Evolutionary conservation across 768 basidiomycete species (phyloP).

Genomic region (Sarcodon aspratus): DNA sequence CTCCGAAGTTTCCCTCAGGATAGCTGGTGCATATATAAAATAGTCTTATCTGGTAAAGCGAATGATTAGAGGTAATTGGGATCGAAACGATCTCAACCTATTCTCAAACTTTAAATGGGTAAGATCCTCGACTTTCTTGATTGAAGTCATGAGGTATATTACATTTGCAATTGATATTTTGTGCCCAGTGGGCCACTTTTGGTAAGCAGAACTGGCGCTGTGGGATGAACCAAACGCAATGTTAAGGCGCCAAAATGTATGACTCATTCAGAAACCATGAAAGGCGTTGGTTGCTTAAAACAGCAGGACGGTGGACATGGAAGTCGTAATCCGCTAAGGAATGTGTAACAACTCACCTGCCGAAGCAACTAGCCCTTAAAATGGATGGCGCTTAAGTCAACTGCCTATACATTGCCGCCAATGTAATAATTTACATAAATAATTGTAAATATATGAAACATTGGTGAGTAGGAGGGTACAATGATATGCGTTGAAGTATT

Average conservation of each 20-base stretch:
- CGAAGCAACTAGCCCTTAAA: conserved; percentile 87
- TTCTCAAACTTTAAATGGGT: conserved; percentile 62
- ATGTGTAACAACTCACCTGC: conserved; percentile 86
- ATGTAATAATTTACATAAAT: too few species aligned
- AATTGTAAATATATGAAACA: too few species aligned
- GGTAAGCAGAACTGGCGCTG: conserved; percentile 66
- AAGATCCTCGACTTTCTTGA: too few species aligned
- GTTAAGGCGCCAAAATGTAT: conserved; percentile 77
- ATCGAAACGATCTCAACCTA: conserved; percentile 84
- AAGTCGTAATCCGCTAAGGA: conserved; percentile 81
- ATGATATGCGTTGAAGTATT: conserved; percentile 73
- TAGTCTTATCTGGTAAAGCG: conserved; percentile 63
- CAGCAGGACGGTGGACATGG: conserved; percentile 84
- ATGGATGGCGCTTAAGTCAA: conserved; percentile 84
- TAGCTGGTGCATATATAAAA: conserved; percentile 49
- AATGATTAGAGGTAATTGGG: conserved; percentile 89
- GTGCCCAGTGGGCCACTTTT: conserved; percentile 69
- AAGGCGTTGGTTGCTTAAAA: conserved; percentile 82
- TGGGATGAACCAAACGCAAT: conserved; percentile 58
- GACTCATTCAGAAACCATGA: conserved; percentile 79
- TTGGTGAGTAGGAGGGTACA: conserved; percentile 71
- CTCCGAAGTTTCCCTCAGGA: conserved; percentile 81
- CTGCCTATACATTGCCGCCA: conserved; percentile 77
- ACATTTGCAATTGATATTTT: too few species aligned
- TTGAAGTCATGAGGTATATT: too few species aligned